Evolutionary conservation across 1,284 basidiomycete genomes (phyloP).

Genomic region (Ustilago bromivora): DNA sequence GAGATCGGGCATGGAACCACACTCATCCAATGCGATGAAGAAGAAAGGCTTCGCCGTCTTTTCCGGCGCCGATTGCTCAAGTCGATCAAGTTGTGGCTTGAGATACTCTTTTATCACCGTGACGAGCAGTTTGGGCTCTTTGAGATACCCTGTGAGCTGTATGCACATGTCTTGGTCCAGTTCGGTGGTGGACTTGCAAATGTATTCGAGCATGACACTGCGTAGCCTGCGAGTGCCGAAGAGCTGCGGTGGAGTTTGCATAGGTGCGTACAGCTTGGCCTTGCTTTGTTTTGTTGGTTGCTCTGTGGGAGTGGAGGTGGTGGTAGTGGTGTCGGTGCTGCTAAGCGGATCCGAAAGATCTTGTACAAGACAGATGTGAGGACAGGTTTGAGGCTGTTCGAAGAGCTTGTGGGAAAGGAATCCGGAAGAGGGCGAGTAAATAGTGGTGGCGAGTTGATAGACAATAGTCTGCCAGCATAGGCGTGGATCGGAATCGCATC

Average conservation of each 20-base stretch:
- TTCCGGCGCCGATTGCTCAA: too few relatives aligned
- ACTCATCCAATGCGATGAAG: constrained; percentile 1
- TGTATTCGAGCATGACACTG: not conserved
- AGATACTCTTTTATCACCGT: too few relatives aligned
- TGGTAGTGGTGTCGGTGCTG: not conserved
- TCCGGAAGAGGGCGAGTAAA: not conserved
- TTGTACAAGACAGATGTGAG: not conserved
- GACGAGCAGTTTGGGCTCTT: too few relatives aligned
- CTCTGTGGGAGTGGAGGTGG: not conserved
- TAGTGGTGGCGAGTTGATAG: not conserved
- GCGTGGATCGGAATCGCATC: not conserved
- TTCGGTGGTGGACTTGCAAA: not conserved
- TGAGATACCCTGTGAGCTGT: too few relatives aligned
- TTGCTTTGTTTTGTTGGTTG: too few relatives aligned
- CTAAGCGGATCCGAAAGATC: not conserved
- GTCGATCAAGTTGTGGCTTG: too few relatives aligned
- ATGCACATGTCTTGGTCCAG: not conserved
- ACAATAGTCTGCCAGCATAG: not conserved
- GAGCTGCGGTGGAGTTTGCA: not conserved
- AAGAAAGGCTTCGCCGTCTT: not conserved
- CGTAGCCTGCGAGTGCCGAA: not conserved
- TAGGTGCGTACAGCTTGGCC: too few relatives aligned
- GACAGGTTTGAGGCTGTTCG: not conserved
- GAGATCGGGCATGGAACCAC: not conserved
- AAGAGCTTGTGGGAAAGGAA: not conserved